Percentiles rank a stretch among this genome's conserved stretches.
Evolutionary conservation across 2,329 filamentous ascomycete species (phyloP).

Genomic region (Verticillium isaacii): DNA sequence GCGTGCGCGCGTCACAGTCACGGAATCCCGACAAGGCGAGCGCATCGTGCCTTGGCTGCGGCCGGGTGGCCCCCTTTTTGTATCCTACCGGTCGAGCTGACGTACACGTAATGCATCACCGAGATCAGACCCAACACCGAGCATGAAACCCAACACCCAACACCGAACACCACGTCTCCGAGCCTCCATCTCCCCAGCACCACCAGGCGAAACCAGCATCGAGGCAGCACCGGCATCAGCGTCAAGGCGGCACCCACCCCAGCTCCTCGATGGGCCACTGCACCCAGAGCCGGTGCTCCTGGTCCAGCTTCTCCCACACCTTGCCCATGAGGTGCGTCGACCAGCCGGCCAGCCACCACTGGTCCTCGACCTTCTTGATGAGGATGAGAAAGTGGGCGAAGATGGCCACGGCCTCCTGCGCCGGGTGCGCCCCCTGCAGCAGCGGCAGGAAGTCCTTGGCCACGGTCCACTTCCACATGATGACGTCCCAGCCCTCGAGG

Average conservation of each 20-base stretch:
- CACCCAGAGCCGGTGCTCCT: conserved; percentile 29
- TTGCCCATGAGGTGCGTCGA: conserved; percentile 24
- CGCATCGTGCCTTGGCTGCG: too few relatives aligned
- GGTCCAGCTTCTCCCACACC: conserved; percentile 27
- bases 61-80: background rate
- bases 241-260: conserved; percentile 15
- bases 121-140: background rate
- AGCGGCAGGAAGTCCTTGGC: conserved; percentile 30
- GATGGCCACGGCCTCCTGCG: conserved; percentile 26
- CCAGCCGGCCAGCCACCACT: conserved; percentile 34
- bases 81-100: too few relatives aligned
- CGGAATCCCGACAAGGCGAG: too few relatives aligned
- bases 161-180: background rate
- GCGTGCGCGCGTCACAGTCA: background rate
- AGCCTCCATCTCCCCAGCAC: too few relatives aligned
- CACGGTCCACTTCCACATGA: conserved; percentile 33
- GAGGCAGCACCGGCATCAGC: background rate
- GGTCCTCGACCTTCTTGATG: conserved; percentile 21
- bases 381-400: conserved; percentile 28
- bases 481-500: conserved; percentile 31
- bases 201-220: too few relatives aligned
- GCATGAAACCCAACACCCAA: background rate
- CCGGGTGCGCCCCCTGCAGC: conserved; percentile 18
- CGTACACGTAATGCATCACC: too few relatives aligned
- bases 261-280: conserved; percentile 19